Evolutionary conservation across 352 stramenopile species (phyloP).

Genomic region (Proteromonas lacertae): DNA sequence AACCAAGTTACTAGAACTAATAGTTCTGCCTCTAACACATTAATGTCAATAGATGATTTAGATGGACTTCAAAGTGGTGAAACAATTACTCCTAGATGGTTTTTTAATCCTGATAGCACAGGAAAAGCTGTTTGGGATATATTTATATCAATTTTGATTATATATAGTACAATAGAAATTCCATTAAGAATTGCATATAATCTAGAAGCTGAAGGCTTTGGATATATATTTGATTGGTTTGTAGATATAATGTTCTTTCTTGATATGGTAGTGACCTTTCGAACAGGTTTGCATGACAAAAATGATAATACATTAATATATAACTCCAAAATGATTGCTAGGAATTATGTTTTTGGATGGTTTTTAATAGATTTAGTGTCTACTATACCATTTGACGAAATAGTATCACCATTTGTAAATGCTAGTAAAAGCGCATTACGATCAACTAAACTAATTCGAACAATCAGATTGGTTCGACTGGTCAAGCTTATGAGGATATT

Average conservation of each 20-base stretch:
- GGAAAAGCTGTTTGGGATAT: no score
- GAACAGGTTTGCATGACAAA: slow-evolving; percentile 2
- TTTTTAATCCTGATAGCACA: no score
- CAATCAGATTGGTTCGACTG: slow-evolving; percentile 2
- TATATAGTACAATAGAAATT: no score
- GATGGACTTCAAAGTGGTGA: no score
- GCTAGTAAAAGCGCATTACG: neutral
- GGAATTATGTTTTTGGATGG: slow-evolving; percentile 2
- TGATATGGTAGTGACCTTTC: slow-evolving; percentile 4
- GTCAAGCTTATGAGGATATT: slow-evolving; percentile 3
- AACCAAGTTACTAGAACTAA: no score
- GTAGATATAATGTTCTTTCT: slow-evolving; percentile 2
- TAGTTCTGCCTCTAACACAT: no score
- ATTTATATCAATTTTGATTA: no score
- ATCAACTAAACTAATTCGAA: neutral
- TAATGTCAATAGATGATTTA: no score
- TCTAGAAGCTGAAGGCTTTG: neutral
- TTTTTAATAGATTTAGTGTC: slow-evolving; percentile 4
- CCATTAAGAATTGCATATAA: no score
- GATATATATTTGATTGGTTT: slow-evolving; percentile 1
- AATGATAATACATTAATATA: slow-evolving; percentile 1
- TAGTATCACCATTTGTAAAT: neutral
- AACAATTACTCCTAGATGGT: no score
- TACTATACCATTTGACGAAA: slow-evolving; percentile 4
- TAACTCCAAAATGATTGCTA: neutral